Conservation (phyloP, 2,329 filamentous ascomycete genomes). For the Cadophora malorum region DNA sequence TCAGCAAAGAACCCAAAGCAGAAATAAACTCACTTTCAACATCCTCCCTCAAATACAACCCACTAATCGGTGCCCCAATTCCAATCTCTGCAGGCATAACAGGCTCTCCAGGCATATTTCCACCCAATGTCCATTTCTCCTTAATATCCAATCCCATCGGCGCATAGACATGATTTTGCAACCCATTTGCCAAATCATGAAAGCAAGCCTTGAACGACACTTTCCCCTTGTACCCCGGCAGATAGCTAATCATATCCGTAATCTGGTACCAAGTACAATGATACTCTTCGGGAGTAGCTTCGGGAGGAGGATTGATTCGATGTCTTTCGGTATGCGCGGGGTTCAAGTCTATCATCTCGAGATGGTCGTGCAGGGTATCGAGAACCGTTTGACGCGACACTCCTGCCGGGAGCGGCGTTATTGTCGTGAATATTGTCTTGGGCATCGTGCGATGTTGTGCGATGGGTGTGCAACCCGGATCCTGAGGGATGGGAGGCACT, state of each 20-base stretch:
- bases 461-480: neutral
- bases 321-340: constrained; percentile 77
- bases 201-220: constrained; percentile 83
- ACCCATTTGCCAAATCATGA: constrained; percentile 71
- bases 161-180: constrained; percentile 84
- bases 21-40: constrained; percentile 58
- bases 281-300: constrained; percentile 73
- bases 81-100: constrained; percentile 69
- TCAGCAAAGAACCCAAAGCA: neutral
- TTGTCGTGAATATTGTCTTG: constrained; percentile 75
- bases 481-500: neutral
- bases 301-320: constrained; percentile 69
- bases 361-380: constrained; percentile 77
- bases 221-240: constrained; percentile 70
- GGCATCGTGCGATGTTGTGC: constrained; percentile 59
- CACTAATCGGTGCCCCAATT: constrained; percentile 66
- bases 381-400: constrained; percentile 74
- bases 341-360: constrained; percentile 82
- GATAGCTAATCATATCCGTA: constrained; percentile 77
- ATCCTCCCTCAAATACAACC: constrained; percentile 82
- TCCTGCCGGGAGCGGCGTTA: constrained; percentile 74
- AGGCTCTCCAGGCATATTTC: constrained; percentile 72
- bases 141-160: constrained; percentile 81
- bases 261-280: constrained; percentile 78
- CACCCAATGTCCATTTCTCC: constrained; percentile 77